phyloP scores from a whole-genome alignment of 805 yeast genomes.

The Sugiyamaella americana region DNA sequence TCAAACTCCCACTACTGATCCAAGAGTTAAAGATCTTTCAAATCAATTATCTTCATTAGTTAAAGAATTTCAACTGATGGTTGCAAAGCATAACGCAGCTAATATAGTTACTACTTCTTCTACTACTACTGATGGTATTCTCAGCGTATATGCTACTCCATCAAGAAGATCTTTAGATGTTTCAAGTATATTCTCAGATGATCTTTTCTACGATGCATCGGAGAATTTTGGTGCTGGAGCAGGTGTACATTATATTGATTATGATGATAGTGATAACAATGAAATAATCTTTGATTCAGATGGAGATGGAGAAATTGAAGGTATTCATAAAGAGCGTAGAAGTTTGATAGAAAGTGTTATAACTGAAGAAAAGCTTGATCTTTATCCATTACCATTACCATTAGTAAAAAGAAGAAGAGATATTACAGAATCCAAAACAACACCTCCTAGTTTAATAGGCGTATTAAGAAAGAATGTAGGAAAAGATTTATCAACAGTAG shows the following conservation, averaged over 20 bases:
- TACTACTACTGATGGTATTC: not conserved
- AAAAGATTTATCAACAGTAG: conserved; percentile 68
- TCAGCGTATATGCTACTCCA: not conserved
- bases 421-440: conserved; percentile 46
- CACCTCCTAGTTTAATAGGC: conserved; percentile 78
- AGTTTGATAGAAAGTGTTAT: not conserved
- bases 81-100: not conserved
- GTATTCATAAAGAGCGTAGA: conserved; percentile 10
- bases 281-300: conserved; percentile 18
- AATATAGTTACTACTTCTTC: not conserved
- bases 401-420: conserved; percentile 50
- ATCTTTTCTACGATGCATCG: conserved; percentile 20
- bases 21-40: not conserved
- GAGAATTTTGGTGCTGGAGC: conserved; percentile 20
- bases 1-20: not conserved
- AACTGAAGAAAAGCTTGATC: conserved; percentile 20
- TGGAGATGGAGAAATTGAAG: conserved; percentile 12
- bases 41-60: conserved; percentile 1
- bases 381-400: conserved; percentile 62
- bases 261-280: conserved; percentile 14
- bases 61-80: conserved; percentile 2
- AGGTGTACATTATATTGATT: conserved; percentile 21
- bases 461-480: conserved; percentile 87
- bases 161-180: conserved; percentile 16
- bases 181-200: conserved; percentile 19